Percentiles rank a stretch among this genome's conserved stretches.
phyloP scores from a whole-genome alignment of 495 filamentous ascomycete species.

The Aspergillus haitiensis region DNA sequence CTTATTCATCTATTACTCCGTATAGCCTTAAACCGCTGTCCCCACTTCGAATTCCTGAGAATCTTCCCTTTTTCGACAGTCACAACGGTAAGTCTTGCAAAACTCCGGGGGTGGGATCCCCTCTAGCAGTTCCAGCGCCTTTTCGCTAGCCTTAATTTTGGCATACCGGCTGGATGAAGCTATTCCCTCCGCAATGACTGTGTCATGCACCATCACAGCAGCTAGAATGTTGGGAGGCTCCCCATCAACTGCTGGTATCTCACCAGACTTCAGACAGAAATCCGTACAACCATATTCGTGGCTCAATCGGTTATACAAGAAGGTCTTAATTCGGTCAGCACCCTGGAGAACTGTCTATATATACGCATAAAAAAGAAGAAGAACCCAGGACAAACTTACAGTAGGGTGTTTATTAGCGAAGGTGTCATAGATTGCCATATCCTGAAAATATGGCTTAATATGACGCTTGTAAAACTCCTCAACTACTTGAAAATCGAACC shows the following conservation, averaged over 20 bases:
- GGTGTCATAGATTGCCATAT: slow-evolving; percentile 85
- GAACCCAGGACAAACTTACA: slow-evolving; percentile 34
- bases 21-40: slow-evolving; percentile 35
- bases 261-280: slow-evolving; percentile 55
- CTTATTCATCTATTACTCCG: slow-evolving; percentile 22
- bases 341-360: too few species aligned
- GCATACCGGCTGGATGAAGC: slow-evolving; percentile 67
- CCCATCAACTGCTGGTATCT: slow-evolving; percentile 46
- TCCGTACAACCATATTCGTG: slow-evolving; percentile 54
- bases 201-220: slow-evolving; percentile 74
- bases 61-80: slow-evolving; percentile 46
- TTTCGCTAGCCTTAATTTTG: slow-evolving; percentile 70
- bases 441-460: slow-evolving; percentile 75
- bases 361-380: slow-evolving; percentile 41
- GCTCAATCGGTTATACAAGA: slow-evolving; percentile 52
- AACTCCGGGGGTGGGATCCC: slow-evolving; percentile 61
- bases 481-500: slow-evolving; percentile 72
- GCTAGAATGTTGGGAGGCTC: slow-evolving; percentile 58
- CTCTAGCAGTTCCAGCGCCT: slow-evolving; percentile 60
- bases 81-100: slow-evolving; percentile 58
- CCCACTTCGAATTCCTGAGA: slow-evolving; percentile 29
- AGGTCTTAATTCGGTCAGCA: slow-evolving; percentile 42
- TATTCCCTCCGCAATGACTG: slow-evolving; percentile 60
- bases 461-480: slow-evolving; percentile 73
- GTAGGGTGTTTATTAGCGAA: slow-evolving; percentile 88